Conservation (phyloP, 2,329 filamentous ascomycete species). For the Albifimbria verrucaria region DNA sequence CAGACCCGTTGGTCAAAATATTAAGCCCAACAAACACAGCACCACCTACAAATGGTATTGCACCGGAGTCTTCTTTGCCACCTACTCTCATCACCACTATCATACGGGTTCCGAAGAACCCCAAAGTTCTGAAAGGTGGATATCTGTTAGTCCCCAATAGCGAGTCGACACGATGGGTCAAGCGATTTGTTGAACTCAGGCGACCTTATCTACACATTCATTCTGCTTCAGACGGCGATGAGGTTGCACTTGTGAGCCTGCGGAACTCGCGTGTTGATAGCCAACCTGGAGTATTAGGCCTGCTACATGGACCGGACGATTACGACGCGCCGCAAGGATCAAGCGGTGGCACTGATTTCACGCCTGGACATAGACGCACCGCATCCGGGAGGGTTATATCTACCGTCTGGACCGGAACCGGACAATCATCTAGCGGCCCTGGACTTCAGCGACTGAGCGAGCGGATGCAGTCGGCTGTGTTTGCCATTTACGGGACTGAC, state of each 20-base stretch:
- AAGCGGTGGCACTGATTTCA: constrained; percentile 33
- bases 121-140: constrained; percentile 76
- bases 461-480: constrained; percentile 68
- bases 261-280: constrained; percentile 89
- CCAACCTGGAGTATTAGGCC: constrained; percentile 78
- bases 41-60: constrained; percentile 63
- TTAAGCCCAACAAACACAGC: constrained; percentile 61
- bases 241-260: constrained; percentile 84
- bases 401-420: constrained; percentile 50
- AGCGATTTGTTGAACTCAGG: constrained; percentile 88
- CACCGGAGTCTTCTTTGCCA: constrained; percentile 41
- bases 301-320: constrained; percentile 57
- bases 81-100: constrained; percentile 74
- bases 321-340: constrained; percentile 30
- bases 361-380: constrained; percentile 45
- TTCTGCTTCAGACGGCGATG: constrained; percentile 79
- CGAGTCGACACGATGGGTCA: constrained; percentile 80
- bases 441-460: constrained; percentile 54
- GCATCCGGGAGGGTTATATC: constrained; percentile 52
- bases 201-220: constrained; percentile 91
- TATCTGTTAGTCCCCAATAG: constrained; percentile 84
- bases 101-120: constrained; percentile 76
- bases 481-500: constrained; percentile 89
- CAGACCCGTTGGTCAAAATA: constrained; percentile 53
- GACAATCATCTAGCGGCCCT: constrained; percentile 16